phyloP scores from a whole-genome alignment of 73 alveolate species.

The Paramecium sonneborni region DNA sequence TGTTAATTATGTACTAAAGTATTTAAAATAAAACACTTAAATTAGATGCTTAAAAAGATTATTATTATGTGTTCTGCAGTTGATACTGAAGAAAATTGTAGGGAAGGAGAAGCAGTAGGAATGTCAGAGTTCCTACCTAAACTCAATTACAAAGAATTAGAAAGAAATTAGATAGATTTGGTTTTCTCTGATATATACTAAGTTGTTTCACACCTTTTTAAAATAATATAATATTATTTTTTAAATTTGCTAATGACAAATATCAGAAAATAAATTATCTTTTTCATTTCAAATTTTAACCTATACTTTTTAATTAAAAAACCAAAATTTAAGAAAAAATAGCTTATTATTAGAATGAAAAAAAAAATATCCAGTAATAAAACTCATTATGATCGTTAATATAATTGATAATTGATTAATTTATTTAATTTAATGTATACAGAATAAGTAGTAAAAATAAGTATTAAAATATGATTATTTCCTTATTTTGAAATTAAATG shows the following conservation, averaged over 20 bases:
- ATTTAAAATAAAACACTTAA: slow-evolving; percentile 16
- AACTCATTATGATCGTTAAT: not conserved
- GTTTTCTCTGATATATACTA: not conserved
- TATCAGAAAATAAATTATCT: too few relatives aligned
- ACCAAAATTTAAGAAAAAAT: too few relatives aligned
- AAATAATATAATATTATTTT: not conserved
- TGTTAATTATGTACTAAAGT: not conserved
- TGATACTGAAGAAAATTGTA: not conserved
- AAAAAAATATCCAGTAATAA: too few relatives aligned
- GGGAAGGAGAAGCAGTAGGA: slow-evolving; percentile 7
- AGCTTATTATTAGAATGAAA: too few relatives aligned
- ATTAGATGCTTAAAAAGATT: not conserved
- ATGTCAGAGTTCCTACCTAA: not conserved
- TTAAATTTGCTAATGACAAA: not conserved
- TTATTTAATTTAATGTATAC: not conserved
- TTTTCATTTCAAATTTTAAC: too few relatives aligned
- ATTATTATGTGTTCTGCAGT: slow-evolving; percentile 3
- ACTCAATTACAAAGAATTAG: not conserved
- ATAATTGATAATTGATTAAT: not conserved
- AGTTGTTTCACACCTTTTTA: not conserved
- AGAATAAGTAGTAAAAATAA: not conserved
- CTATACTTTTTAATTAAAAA: too few relatives aligned
- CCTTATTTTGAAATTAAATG: not conserved
- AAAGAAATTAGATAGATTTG: not conserved
- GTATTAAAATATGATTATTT: not conserved